Percentiles rank a stretch among this genome's conserved stretches.
Conservation (phyloP, 495 filamentous ascomycete species). For the Neurospora sp. region DNA sequence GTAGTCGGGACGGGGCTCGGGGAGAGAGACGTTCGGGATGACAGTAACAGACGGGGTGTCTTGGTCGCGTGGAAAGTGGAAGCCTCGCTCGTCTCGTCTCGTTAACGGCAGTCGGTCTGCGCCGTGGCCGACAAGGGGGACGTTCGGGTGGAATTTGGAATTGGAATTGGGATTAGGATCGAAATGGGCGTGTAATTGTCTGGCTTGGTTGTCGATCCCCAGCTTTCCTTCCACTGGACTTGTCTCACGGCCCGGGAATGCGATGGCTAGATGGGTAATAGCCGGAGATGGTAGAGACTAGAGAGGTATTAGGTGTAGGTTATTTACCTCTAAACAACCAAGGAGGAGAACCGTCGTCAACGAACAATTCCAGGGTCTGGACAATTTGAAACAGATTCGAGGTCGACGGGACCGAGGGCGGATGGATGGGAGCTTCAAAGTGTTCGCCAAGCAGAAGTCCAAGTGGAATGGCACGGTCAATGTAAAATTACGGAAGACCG, state of each 20-base stretch:
- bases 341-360: background rate
- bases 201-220: background rate
- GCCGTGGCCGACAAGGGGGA: background rate
- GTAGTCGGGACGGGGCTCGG: background rate
- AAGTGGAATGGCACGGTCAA: background rate
- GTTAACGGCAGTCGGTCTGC: background rate
- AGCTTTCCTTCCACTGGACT: background rate
- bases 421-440: background rate
- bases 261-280: background rate
- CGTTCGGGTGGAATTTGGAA: background rate
- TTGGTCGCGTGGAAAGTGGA: background rate
- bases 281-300: background rate
- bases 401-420: background rate
- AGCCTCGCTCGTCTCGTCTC: background rate
- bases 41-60: background rate
- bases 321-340: background rate
- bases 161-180: background rate
- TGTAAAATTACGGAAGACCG: background rate
- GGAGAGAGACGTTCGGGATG: background rate
- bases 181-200: background rate
- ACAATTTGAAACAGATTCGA: background rate
- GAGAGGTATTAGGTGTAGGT: background rate
- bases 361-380: background rate
- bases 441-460: background rate
- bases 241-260: background rate